Base-by-base conservation (phyloP, 345 rosid species). In the Camelina laxa region DNA sequence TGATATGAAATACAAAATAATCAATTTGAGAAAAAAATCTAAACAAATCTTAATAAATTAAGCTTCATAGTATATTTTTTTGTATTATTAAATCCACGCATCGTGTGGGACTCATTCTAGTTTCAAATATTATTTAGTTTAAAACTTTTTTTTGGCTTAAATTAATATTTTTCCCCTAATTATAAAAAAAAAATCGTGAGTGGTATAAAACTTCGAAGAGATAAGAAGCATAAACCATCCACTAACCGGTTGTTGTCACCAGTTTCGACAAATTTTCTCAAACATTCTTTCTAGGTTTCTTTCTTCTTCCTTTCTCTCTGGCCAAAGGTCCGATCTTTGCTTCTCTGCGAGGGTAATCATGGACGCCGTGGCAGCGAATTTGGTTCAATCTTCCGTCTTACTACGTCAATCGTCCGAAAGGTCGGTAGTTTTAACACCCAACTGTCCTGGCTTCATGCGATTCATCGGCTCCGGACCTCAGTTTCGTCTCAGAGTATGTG, bases 361-460 rank as follows among this genome's bases (percentile, higher is more conserved):
- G 91, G 86, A 81, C 36, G 83, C 86, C 5, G 71, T 79, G 16
- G 44, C 85, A 9, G 68, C 85, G 59, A 76, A 66, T 69, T 67
- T 76, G 76, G 17, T 76, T 69, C 78, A 69, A 14, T 80, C 86
- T 47, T 70, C 88, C 8, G 10, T 74, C 49, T 78, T 49, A 4
- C 7, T 84, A 1, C 75, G 44, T 41, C 72, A 61, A 57, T 76
- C 83, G 45, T 63, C 86, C 41, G 13, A 14, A 73, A 79, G 81
- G 70, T 79, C 82, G 67, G 79, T 69, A 27, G 42, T 73, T 27
- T 63, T 69, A 1, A 60, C 88, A 10, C 41, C 87, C 10, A 73
- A n/a, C 21, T 55, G 68, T 7, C 83, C 83, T 21, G 75, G 45
- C 2, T 70, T 70, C 71, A 48, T 61, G 15, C 75, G 63, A 83